Base-by-base conservation (phyloP, 305 asterid species). In the Nicotiana rustica region DNA sequence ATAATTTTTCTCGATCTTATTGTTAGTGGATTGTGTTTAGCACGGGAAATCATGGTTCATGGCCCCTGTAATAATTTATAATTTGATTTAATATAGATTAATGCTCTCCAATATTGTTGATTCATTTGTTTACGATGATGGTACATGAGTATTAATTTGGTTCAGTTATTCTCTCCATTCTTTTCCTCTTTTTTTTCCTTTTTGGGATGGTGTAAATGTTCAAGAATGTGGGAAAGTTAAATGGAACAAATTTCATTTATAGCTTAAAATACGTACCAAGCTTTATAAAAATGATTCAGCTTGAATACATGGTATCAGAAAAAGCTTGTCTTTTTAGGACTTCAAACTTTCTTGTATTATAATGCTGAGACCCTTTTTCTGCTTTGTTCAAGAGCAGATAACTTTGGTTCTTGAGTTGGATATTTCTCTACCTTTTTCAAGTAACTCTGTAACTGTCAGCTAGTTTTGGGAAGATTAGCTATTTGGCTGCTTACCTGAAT, bases 1-100 rank as follows among this genome's bases (percentile, higher is more conserved):
- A 73, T 73, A 35, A 47, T 73, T 1, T 76, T 44, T 75, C 80
- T 29, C 59, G 65, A 75, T 75, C 64, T 8, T 29, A 14, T 15
- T 52, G 29, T 75, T 49, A 52, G 29, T 75, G 65, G 29, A 75
- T 52, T 49, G n/a, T 55, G 17, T 52, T 61, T 55, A 52, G 47
- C 29, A 19, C 17, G 0, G 7, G 17, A 52, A 75, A 29, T 25
- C 31, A 12, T 55, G 59, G n/a, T 44, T 44, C 52, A 9, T 73
- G 1, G 41, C 15, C 65, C 80, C 47, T 75, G 41, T 75, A 52
- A 29, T 29, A 31, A 8, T 76, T 55, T 15, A 3, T 52, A 29
- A 31, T 52, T 52, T 15, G 19, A 76, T 52, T 8, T 8, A 76
- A 10, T 29, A 25, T 76, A 55, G 31, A 76, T 76, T 55, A 76